A percentile compares a stretch with the other conserved stretches of the same genome.
These are phyloP conservation scores for Lachnellula cervina DNA, from an alignment of 2,329 filamentous ascomycete genomes.

Conservation along the genomic window DNA sequence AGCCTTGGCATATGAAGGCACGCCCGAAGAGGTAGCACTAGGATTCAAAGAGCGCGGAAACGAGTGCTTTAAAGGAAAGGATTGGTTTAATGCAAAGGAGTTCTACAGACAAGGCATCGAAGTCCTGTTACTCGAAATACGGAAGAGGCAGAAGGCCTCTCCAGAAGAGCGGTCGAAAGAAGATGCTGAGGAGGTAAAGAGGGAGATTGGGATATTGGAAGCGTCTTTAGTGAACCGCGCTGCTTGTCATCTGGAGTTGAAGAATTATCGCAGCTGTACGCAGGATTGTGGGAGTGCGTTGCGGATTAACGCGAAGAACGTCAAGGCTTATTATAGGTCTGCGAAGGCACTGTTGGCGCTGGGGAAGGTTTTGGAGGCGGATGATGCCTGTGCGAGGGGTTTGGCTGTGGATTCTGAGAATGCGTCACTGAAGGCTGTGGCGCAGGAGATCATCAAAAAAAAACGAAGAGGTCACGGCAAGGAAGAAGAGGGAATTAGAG, in stretches of 20 bases:
- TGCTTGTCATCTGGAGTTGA: conserved; percentile 80
- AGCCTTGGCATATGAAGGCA: conserved; percentile 89
- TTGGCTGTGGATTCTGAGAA: conserved; percentile 69
- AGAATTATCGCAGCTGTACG: conserved; percentile 83
- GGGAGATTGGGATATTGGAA: conserved; percentile 65
- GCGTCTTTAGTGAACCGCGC: conserved; percentile 81
- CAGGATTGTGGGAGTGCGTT: conserved; percentile 78
- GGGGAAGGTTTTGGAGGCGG: conserved; percentile 72
- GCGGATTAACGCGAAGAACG: conserved; percentile 69
- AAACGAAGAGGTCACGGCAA: conserved; percentile 49
- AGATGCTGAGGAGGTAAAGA: conserved; percentile 38
- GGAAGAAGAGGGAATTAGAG: conserved; percentile 52
- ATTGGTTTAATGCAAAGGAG: conserved; percentile 79
- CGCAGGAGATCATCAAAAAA: conserved; percentile 59
- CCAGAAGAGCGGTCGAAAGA: conserved; percentile 38
- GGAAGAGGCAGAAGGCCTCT: conserved; percentile 41
- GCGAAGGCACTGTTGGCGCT: conserved; percentile 72
- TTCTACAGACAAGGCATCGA: conserved; percentile 86
- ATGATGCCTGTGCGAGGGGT: conserved; percentile 71
- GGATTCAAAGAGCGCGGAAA: conserved; percentile 93
- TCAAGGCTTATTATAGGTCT: conserved; percentile 90
- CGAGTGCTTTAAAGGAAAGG: conserved; percentile 69
- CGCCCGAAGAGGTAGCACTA: conserved; percentile 71
- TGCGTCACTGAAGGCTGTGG: conserved; percentile 56
- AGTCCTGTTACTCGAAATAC: conserved; percentile 62